These are phyloP conservation scores for Jacaranda mimosifolia DNA, from an alignment of 257 asterid genomes.

Conservation along the genomic window DNA sequence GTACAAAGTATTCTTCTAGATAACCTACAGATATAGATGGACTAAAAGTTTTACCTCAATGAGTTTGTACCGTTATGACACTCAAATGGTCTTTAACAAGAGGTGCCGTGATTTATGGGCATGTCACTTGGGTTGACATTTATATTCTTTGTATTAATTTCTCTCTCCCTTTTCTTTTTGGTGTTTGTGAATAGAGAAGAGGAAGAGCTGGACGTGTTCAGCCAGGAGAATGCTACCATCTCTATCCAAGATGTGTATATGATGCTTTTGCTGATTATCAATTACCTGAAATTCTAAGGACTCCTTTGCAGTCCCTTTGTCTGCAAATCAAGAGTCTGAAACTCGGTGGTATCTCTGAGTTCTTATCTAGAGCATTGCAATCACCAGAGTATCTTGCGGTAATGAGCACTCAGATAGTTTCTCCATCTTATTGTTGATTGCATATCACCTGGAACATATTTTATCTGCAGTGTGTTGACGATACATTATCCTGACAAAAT, in stretches of 20 bases:
- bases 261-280: conserved; percentile 89
- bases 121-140: conserved; percentile 14
- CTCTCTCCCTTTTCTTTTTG: conserved; percentile 24
- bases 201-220: conserved; percentile 99
- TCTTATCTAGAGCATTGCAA: conserved; percentile 86
- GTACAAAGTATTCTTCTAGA: neutral
- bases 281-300: conserved; percentile 92
- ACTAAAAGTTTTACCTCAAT: neutral
- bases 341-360: conserved; percentile 87
- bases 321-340: conserved; percentile 93
- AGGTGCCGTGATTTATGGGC: neutral
- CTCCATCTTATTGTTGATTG: conserved; percentile 32
- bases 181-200: conserved; percentile 73
- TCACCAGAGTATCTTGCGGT: conserved; percentile 95
- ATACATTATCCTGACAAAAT: conserved; percentile 12
- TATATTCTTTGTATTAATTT: conserved; percentile 28
- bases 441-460: conserved; percentile 19
- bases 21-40: neutral
- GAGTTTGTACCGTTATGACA: neutral
- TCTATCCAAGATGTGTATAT: conserved; percentile 84
- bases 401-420: conserved; percentile 45
- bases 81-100: conserved; percentile 18
- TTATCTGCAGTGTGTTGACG: conserved; percentile 8
- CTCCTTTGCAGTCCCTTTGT: conserved; percentile 97
- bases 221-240: conserved; percentile 97